phyloP scores from a whole-genome alignment of 1,284 basidiomycete genomes.

The Phaffia rhodozyma region DNA sequence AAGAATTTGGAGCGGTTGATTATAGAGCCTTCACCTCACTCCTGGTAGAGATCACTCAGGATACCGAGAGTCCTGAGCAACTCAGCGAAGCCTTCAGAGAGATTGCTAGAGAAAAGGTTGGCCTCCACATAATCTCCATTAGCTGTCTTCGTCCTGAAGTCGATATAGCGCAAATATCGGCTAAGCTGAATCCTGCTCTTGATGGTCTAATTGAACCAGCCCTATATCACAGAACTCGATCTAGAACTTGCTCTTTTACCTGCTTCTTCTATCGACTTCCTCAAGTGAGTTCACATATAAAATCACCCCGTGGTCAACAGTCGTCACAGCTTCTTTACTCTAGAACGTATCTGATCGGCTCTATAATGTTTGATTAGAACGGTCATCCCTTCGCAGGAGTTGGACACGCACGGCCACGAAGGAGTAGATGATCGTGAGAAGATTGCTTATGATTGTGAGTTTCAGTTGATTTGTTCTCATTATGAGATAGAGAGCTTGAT shows the following conservation, averaged over 20 bases:
- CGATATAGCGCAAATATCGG: too few species aligned
- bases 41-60: conserved; percentile 88
- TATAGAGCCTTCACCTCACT: conserved; percentile 94
- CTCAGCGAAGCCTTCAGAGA: conserved; percentile 87
- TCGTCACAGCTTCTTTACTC: background rate
- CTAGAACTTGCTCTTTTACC: conserved; percentile 77
- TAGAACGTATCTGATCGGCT: background rate
- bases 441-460: conserved; percentile 32
- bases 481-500: too few species aligned
- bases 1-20: conserved; percentile 75
- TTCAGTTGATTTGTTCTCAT: conserved; percentile 41
- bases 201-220: background rate
- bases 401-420: conserved; percentile 13
- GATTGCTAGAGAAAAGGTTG: conserved; percentile 77
- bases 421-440: conserved; percentile 16
- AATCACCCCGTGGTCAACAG: too few species aligned
- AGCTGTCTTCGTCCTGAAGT: too few species aligned
- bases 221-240: conserved; percentile 83
- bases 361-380: conserved; percentile 3
- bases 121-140: conserved; percentile 18
- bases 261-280: conserved; percentile 62
- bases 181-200: background rate
- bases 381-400: conserved; percentile 7
- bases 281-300: conserved; percentile 45
- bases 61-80: conserved; percentile 85